phyloP scores from a whole-genome alignment of 2,329 filamentous ascomycete genomes.

The Hymenoscyphus scutula region DNA sequence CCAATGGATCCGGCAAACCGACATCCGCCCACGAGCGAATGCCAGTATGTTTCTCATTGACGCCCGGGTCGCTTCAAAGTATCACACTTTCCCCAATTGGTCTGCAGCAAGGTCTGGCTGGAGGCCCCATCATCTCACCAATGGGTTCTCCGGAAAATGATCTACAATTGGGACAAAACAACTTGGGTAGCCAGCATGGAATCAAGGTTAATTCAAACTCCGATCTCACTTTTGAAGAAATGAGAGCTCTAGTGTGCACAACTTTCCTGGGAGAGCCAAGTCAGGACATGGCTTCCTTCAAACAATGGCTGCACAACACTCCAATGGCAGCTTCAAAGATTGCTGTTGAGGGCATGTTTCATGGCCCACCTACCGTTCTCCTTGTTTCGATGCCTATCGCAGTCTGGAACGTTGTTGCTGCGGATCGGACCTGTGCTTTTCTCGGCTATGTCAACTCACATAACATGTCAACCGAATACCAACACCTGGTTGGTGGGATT shows the following conservation, averaged over 20 bases:
- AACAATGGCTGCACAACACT: constrained; percentile 62
- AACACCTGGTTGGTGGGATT: constrained; percentile 51
- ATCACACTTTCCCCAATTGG: constrained; percentile 48
- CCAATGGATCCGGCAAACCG: constrained; percentile 45
- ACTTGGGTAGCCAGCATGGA: constrained; percentile 25
- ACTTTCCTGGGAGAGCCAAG: constrained; percentile 65
- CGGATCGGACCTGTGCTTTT: constrained; percentile 65
- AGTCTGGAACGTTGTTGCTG: constrained; percentile 63
- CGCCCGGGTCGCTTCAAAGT: constrained; percentile 51
- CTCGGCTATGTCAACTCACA: constrained; percentile 64
- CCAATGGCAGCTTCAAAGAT: constrained; percentile 57
- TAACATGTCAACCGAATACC: constrained; percentile 64
- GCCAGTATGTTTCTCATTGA: constrained; percentile 56
- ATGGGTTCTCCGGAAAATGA: constrained; percentile 32
- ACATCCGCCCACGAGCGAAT: constrained; percentile 36
- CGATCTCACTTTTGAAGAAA: constrained; percentile 60
- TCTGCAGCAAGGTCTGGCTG: constrained; percentile 22
- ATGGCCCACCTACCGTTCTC: constrained; percentile 64
- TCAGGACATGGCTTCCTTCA: constrained; percentile 63
- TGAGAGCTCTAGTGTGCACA: constrained; percentile 63
- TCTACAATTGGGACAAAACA: constrained; percentile 20
- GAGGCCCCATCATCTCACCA: constrained; percentile 38
- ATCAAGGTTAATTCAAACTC: constrained; percentile 35
- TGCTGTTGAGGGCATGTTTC: constrained; percentile 65
- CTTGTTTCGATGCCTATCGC: constrained; percentile 64